Evolutionary conservation across 2,329 filamentous ascomycete species (phyloP).

Genomic region (Echinosphaeria canescens): DNA sequence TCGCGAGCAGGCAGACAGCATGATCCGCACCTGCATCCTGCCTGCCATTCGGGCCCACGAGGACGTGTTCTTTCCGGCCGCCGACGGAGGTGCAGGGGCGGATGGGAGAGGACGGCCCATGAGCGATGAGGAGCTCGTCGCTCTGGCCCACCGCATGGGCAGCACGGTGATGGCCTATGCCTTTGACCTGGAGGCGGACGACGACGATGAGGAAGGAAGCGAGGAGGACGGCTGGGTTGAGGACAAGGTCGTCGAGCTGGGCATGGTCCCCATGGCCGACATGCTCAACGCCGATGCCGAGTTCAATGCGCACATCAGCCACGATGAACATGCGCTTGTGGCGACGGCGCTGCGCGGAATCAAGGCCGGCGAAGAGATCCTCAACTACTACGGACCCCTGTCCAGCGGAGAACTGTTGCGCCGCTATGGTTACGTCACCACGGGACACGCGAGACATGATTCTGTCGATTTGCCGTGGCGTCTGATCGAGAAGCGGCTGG

Average conservation of each 20-base stretch:
- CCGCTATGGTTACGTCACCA: constrained; percentile 73
- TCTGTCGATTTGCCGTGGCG: constrained; percentile 58
- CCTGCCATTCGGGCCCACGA: constrained; percentile 23
- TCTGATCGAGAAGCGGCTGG: constrained; percentile 10
- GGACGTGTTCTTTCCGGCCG: constrained; percentile 19
- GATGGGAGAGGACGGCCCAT: constrained; percentile 7
- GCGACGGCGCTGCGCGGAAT: constrained; percentile 55
- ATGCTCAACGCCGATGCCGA: constrained; percentile 77
- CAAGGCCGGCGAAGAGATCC: constrained; percentile 48
- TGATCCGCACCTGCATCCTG: constrained; percentile 35
- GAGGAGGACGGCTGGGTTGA: constrained; percentile 43
- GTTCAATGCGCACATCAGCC: constrained; percentile 53
- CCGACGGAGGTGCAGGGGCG: constrained; percentile 4
- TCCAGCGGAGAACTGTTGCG: constrained; percentile 66
- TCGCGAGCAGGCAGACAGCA: constrained; percentile 44
- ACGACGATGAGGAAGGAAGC: constrained; percentile 29
- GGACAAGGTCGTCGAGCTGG: constrained; percentile 42
- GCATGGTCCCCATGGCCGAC: constrained; percentile 82
- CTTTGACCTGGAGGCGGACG: constrained; percentile 47
- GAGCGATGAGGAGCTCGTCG: constrained; percentile 21
- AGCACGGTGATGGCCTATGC: constrained; percentile 86
- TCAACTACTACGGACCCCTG: constrained; percentile 78
- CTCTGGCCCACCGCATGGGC: constrained; percentile 56
- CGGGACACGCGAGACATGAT: constrained; percentile 57
- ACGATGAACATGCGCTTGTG: constrained; percentile 31